Evolutionary conservation across 495 filamentous ascomycete species (phyloP).

Genomic region (Aspergillus indologenus): DNA sequence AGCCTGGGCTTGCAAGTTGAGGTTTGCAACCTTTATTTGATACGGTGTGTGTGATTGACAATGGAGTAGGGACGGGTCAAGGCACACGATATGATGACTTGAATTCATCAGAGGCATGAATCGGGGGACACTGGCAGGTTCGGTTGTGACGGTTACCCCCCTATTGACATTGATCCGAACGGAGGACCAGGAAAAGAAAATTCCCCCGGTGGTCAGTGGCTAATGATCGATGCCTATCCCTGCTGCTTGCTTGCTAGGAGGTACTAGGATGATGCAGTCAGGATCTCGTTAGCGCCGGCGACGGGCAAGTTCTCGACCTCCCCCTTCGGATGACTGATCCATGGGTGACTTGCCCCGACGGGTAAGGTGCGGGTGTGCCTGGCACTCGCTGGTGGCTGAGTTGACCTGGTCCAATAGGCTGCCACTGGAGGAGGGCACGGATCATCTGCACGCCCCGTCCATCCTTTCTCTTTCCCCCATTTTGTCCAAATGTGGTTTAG

Average conservation of each 20-base stretch:
- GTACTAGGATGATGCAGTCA: not conserved
- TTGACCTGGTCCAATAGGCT: constrained; percentile 11
- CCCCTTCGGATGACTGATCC: not conserved
- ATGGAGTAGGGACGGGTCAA: not conserved
- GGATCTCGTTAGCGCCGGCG: not conserved
- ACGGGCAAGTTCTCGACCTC: constrained; percentile 2
- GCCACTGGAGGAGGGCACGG: constrained; percentile 10
- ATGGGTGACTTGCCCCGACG: constrained; percentile 1
- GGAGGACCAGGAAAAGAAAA: not conserved
- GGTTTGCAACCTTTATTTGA: not conserved
- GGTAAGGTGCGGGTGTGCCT: constrained; percentile 3
- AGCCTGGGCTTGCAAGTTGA: not conserved
- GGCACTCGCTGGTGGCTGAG: constrained; percentile 11
- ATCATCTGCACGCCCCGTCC: constrained; percentile 10
- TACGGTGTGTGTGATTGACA: not conserved
- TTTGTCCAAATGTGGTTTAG: not conserved
- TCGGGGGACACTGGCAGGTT: not conserved
- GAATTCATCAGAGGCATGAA: not conserved
- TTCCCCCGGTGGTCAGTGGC: not conserved
- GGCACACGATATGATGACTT: not conserved
- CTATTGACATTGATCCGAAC: not conserved
- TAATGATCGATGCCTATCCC: not conserved
- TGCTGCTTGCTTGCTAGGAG: not conserved
- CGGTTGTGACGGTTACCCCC: not conserved
- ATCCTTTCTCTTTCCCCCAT: not conserved